Conservation (phyloP, 139 green algal genomes). For the Chlorella sorokiniana region DNA sequence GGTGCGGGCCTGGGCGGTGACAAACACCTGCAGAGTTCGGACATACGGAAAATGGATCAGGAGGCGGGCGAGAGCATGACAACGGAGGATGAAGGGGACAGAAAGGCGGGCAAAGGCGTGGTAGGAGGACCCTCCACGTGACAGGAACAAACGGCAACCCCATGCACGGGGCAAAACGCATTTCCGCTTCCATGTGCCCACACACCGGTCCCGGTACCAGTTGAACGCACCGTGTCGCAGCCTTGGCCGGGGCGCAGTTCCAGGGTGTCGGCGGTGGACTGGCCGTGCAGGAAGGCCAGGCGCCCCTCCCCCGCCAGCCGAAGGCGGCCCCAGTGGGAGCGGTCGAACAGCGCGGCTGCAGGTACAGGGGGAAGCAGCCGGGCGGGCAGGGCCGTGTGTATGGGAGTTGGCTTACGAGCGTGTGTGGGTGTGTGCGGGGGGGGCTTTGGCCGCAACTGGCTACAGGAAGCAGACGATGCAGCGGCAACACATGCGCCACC, state of each 20-base stretch:
- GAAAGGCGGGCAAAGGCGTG: neutral
- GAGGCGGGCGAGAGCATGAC: neutral
- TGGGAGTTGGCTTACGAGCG: neutral
- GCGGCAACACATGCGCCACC: no score
- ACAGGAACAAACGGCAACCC: no score
- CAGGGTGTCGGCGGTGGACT: conserved; percentile 68
- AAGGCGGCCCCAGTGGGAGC: conserved; percentile 78
- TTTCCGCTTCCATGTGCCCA: no score
- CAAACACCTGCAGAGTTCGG: conserved; percentile 59
- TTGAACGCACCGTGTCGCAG: conserved; percentile 74
- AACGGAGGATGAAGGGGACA: neutral
- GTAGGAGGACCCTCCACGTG: no score
- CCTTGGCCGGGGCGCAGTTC: conserved; percentile 52
- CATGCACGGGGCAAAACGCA: no score
- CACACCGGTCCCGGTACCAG: no score
- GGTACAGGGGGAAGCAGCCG: conserved; percentile 47
- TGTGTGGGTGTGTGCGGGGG: neutral
- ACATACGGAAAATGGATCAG: neutral
- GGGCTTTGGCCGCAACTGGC: neutral
- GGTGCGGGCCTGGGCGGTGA: conserved; percentile 62
- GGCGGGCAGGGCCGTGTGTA: conserved; percentile 36
- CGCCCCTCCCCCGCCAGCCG: conserved; percentile 61
- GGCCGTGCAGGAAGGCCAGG: conserved; percentile 71
- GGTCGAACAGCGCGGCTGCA: conserved; percentile 71
- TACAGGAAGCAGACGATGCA: neutral